Evolutionary conservation across 768 basidiomycete genomes (phyloP).

Genomic region (Termitomyces sp.): DNA sequence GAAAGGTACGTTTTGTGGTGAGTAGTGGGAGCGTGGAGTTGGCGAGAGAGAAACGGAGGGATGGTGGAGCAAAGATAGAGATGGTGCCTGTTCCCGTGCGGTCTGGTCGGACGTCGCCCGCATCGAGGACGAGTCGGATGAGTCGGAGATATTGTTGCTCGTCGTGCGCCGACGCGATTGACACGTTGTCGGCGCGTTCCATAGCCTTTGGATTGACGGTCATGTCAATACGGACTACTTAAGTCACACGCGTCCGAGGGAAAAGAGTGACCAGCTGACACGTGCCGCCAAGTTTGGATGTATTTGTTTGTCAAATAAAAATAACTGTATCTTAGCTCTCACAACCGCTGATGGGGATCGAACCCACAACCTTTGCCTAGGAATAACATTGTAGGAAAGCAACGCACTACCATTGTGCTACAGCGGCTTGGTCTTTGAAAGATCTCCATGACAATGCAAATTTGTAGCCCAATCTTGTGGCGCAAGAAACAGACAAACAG

Average conservation of each 20-base stretch:
- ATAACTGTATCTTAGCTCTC: neutral
- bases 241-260: too few relatives aligned
- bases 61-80: conserved; percentile 87
- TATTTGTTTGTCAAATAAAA: too few relatives aligned
- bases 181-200: conserved; percentile 43
- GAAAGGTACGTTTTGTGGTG: conserved; percentile 93
- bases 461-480: too few relatives aligned
- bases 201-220: neutral
- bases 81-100: conserved; percentile 94
- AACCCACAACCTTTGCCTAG: conserved; percentile 15
- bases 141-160: conserved; percentile 89
- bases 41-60: conserved; percentile 84
- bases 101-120: conserved; percentile 79
- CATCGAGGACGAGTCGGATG: conserved; percentile 68
- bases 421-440: conserved; percentile 5
- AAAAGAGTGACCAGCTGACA: neutral
- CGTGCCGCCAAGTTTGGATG: neutral
- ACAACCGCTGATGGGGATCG: conserved; percentile 14
- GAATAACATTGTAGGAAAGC: conserved; percentile 8
- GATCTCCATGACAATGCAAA: too few relatives aligned
- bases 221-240: conserved; percentile 3
- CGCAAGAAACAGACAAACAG: too few relatives aligned
- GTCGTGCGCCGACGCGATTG: conserved; percentile 63
- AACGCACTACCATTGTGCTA: conserved; percentile 15
- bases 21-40: conserved; percentile 78